Conservation (phyloP, 805 yeast genomes). For the Candida anglica region DNA sequence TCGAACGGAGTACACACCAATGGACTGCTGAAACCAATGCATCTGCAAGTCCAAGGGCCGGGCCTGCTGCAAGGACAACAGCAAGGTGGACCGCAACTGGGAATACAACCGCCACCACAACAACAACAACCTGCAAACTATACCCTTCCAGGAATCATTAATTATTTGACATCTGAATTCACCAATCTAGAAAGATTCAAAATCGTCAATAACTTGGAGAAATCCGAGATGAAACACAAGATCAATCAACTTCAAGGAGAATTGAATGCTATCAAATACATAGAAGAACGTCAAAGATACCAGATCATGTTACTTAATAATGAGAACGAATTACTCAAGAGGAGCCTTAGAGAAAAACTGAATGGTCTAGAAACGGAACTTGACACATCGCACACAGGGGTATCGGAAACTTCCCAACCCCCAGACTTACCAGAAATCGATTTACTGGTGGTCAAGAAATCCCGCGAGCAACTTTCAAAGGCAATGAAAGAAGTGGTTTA, state of each 20-base stretch:
- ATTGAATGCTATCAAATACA: slow-evolving; percentile 38
- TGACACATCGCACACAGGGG: neutral
- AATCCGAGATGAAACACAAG: slow-evolving; percentile 47
- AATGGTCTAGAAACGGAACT: neutral
- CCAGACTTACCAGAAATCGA: slow-evolving; percentile 36
- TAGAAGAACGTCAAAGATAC: slow-evolving; percentile 39
- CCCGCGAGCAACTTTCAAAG: slow-evolving; percentile 28
- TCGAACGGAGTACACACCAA: too few relatives aligned
- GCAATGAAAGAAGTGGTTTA: slow-evolving; percentile 34
- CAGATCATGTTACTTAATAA: slow-evolving; percentile 36
- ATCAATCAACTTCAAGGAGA: slow-evolving; percentile 52
- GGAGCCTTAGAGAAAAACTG: neutral
- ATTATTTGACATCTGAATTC: slow-evolving; percentile 55
- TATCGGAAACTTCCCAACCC: too few relatives aligned
- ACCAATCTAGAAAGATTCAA: slow-evolving; percentile 40
- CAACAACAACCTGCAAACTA: slow-evolving; percentile 20
- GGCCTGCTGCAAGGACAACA: too few relatives aligned
- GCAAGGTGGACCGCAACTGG: slow-evolving; percentile 6
- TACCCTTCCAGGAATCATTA: slow-evolving; percentile 58
- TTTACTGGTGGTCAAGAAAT: slow-evolving; percentile 25
- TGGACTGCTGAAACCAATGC: too few relatives aligned
- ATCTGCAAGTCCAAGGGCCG: too few relatives aligned
- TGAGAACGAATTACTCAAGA: slow-evolving; percentile 12
- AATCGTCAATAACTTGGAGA: slow-evolving; percentile 51
- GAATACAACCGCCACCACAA: slow-evolving; percentile 3